phyloP scores from a whole-genome alignment of 192 early-diverging fungal species.

The Geranomyces variabilis region DNA sequence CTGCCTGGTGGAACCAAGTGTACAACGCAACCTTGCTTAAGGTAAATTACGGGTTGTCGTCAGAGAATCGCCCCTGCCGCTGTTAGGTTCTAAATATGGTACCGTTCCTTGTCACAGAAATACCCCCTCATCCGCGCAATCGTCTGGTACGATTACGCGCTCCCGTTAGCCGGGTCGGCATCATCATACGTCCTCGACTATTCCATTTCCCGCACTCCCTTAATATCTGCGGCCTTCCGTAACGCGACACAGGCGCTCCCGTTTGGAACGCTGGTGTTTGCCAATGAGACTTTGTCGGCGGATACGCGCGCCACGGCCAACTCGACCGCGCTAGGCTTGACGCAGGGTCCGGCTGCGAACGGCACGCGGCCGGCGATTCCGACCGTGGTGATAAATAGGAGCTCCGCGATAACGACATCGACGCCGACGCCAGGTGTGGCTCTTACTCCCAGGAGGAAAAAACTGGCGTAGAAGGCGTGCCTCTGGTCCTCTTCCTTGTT shows the following conservation, averaged over 20 bases:
- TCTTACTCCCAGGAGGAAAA: too few relatives aligned
- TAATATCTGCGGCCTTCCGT: slow-evolving; percentile 15
- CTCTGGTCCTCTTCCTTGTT: too few relatives aligned
- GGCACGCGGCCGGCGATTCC: not conserved
- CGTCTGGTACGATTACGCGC: slow-evolving; percentile 36
- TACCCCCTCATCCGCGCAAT: slow-evolving; percentile 30
- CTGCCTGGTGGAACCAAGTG: slow-evolving; percentile 35
- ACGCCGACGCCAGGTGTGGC: too few relatives aligned
- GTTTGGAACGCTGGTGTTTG: slow-evolving; percentile 23
- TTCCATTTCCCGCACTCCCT: slow-evolving; percentile 15
- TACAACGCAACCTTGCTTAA: slow-evolving; percentile 25
- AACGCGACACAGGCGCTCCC: slow-evolving; percentile 18
- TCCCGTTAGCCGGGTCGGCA: not conserved
- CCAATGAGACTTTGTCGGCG: slow-evolving; percentile 19
- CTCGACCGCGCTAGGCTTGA: slow-evolving; percentile 6
- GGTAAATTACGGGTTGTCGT: slow-evolving; percentile 16
- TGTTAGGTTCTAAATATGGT: not conserved
- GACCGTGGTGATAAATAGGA: too few relatives aligned
- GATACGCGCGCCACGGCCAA: not conserved
- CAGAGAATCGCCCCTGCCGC: not conserved
- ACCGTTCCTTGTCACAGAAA: not conserved
- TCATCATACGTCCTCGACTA: slow-evolving; percentile 20
- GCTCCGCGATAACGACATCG: too few relatives aligned
- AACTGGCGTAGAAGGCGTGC: too few relatives aligned
- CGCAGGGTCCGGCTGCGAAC: not conserved